Base-by-base conservation (phyloP, 208 protist species). In the Porcisia hertigi region DNA sequence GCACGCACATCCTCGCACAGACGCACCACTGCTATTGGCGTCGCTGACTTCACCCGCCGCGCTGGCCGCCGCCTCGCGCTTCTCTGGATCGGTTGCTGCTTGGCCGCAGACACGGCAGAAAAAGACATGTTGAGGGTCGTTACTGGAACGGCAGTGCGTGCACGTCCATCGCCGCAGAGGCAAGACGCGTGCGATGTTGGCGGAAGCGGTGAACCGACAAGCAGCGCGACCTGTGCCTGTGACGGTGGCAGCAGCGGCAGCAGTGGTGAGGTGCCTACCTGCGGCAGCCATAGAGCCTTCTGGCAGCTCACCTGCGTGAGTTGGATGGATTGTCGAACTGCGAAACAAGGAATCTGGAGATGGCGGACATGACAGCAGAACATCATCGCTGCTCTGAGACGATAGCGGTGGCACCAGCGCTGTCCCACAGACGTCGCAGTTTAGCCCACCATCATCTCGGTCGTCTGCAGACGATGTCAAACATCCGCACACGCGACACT, bases 151-250 rank as follows among this genome's bases (percentile, higher is more conserved):
- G 74, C 92, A 96, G 47, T 79, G 79, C 20, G 63, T 60, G 81
- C 92, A 96, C n/a, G 81, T 82, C 92, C 92, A 96, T 58, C 67
- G 73, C 39, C 89, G 92, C 73, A 96, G 76, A 18, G 86, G 69
- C 53, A 87, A 77, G 52, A 90, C 77, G 1, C 62, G 74, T 45
- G 72, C 52, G 14, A 85, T 73, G 36, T 47, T 20, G 16, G 59
- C 30, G 12, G 75, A 74, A 11, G 69, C n/a, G 1, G 57, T 34
- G 72, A 81, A 65, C 20, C 67, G 54, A 23, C 58, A 71, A 25
- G 79, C 74, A 0, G 77, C 41, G 11, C 74, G 75, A 12, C 82
- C 77, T 45, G 55, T 74, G 65, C 77, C 82, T 9, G 66, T 73
- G 14, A 77, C 70, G 0, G 73, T 74, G 58, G 65, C 52, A 0